These are phyloP conservation scores for Fusarium chuoi DNA, from an alignment of 2,329 filamentous ascomycete species.

Conservation along the genomic window DNA sequence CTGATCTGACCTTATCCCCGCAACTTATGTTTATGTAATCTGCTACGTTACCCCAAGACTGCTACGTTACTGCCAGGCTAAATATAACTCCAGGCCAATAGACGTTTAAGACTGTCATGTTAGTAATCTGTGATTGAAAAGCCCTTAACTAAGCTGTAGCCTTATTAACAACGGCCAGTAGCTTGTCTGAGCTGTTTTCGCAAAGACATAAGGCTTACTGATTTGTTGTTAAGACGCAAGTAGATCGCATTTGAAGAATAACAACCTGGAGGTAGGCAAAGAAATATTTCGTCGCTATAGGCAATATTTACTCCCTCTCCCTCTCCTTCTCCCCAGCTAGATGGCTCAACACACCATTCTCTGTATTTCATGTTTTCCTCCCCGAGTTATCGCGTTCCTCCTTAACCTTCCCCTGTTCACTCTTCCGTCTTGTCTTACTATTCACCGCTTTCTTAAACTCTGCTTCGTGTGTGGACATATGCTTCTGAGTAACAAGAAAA, in stretches of 20 bases:
- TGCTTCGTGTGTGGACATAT: neutral
- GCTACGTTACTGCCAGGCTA: neutral
- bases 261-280: too few relatives aligned
- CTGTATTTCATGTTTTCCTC: too few relatives aligned
- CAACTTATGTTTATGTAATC: neutral
- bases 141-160: too few relatives aligned
- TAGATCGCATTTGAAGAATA: neutral
- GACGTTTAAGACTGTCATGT: too few relatives aligned
- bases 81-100: neutral
- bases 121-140: too few relatives aligned
- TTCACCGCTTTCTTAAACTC: neutral
- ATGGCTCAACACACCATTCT: too few relatives aligned
- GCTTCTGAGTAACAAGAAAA: neutral
- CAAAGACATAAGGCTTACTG: too few relatives aligned
- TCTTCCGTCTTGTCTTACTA: neutral
- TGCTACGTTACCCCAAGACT: neutral
- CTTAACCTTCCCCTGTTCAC: accelerated
- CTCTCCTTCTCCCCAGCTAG: too few relatives aligned
- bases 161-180: too few relatives aligned
- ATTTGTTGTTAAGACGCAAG: neutral
- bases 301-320: too few relatives aligned
- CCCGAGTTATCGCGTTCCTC: neutral
- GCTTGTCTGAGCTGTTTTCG: too few relatives aligned
- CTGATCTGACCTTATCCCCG: neutral
- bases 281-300: too few relatives aligned